Evolutionary conservation across 768 basidiomycete genomes (phyloP).

Genomic region (Filobasidium floriforme): DNA sequence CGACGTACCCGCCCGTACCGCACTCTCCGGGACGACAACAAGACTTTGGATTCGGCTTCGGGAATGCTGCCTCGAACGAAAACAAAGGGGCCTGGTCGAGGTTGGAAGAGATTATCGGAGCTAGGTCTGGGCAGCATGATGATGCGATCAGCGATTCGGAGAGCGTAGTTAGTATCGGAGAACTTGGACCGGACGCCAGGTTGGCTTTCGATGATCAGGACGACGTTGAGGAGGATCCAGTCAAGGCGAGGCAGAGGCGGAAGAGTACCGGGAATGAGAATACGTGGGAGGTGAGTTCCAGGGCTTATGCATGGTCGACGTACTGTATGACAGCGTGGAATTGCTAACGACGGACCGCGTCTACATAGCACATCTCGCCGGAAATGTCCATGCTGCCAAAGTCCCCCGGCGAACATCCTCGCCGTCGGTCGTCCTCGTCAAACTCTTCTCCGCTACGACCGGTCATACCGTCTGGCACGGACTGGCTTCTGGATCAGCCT

Average conservation of each 20-base stretch:
- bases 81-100: conserved; percentile 65
- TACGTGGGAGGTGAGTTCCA: conserved; percentile 78
- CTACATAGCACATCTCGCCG: conserved; percentile 82
- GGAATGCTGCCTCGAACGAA: conserved; percentile 21
- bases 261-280: conserved; percentile 66
- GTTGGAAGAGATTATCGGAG: conserved; percentile 64
- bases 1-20: conserved; percentile 46
- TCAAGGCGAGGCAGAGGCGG: conserved; percentile 46
- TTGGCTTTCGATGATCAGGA: conserved; percentile 44
- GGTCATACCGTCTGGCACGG: conserved; percentile 59
- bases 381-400: conserved; percentile 89
- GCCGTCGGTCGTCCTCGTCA: conserved; percentile 64
- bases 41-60: conserved; percentile 3
- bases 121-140: conserved; percentile 50
- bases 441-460: conserved; percentile 63
- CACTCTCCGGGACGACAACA: conserved; percentile 13
- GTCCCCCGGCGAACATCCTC: conserved; percentile 65
- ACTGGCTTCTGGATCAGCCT: conserved; percentile 55
- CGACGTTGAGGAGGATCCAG: conserved; percentile 22
- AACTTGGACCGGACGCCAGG: conserved; percentile 71
- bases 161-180: conserved; percentile 81
- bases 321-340: conserved; percentile 3
- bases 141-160: conserved; percentile 91
- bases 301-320: background rate
- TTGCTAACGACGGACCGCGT: conserved; percentile 12